Base-by-base conservation (phyloP, 2,329 filamentous ascomycete species). In the Fusarium sublunatum region DNA sequence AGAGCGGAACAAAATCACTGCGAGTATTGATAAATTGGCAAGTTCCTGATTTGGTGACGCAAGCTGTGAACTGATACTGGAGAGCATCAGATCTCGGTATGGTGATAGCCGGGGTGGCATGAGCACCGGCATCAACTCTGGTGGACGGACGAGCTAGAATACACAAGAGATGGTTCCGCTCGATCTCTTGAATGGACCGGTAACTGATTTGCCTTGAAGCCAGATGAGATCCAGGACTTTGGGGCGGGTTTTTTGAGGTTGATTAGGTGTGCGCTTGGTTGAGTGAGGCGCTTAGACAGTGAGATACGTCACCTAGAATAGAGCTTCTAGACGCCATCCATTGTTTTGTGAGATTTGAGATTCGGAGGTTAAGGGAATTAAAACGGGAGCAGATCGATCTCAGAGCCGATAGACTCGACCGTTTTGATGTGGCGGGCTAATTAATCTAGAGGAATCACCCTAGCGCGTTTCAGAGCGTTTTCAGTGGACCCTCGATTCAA, bases 391-490 rank as follows among this genome's bases (percentile, higher is more conserved):
- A 12, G 22, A 40, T 28, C 26, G 15, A 41, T 41, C 31, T 25
- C 34, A 19, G 10, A 35, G 36, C 15, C 12, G 39, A 36, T 35
- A 24, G 32, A 42, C 36, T 32, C 28, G 19, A 34, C 28, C 11
- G 39, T 47, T 19, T 19, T 36, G 34, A 35, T 22, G 56, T 28
- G 36, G 39, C 46, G 36, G 36, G 35, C 51, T 50, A 34, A 9
- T 8, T 48, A 44, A 49, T 40, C 31, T 58, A 28, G n/a, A 61
- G 40, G 29, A 50, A 38, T 13, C 38, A n/a, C 39, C 25, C 44
- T 65, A 46, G 62, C 11, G 56, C n/a, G 62, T 65, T 65, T 65
- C 62, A 65, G 48, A 26, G 35, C 32, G 28, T 40, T 38, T 44
- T 32, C 35, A 38, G 54, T 41, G 48, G 62, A 28, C 6, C 31